Conservation (phyloP, 768 basidiomycete genomes). For the Termitomyces titanicus region DNA sequence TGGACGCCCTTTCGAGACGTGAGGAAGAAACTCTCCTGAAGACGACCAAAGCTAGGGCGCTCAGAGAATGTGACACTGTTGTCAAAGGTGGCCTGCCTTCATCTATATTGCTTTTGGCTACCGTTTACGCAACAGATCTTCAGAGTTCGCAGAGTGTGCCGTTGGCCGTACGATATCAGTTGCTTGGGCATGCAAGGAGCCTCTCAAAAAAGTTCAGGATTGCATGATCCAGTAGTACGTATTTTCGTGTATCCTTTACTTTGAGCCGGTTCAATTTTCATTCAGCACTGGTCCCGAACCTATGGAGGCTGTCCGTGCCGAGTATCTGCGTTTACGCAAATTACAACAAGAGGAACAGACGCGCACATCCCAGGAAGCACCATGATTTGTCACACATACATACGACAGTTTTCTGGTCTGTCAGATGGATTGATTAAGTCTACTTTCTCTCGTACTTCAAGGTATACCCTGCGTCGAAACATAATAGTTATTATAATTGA, state of each 20-base stretch:
- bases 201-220: conserved; percentile 65
- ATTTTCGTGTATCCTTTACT: neutral
- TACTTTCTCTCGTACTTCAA: neutral
- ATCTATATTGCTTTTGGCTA: neutral
- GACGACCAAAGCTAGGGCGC: conserved; percentile 72
- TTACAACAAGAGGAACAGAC: conserved; percentile 25
- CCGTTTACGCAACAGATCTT: conserved; percentile 1
- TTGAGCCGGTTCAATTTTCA: conserved; percentile 2
- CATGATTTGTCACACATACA: neutral
- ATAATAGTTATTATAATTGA: neutral
- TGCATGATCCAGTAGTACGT: conserved; percentile 82
- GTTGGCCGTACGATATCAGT: conserved; percentile 79
- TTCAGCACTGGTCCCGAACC: conserved; percentile 68
- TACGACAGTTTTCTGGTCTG: neutral
- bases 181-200: conserved; percentile 76
- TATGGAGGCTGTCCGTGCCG: conserved; percentile 67
- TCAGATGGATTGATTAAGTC: neutral
- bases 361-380: neutral
- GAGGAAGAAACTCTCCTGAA: conserved; percentile 87
- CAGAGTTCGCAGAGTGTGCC: conserved; percentile 86
- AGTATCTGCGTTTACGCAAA: conserved; percentile 69
- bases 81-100: conserved; percentile 56
- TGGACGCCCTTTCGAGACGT: conserved; percentile 83
- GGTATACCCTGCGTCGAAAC: neutral
- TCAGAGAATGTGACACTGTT: conserved; percentile 72